Percentiles rank a stretch among this genome's conserved stretches.
Evolutionary conservation across 352 stramenopile species (phyloP).

Genomic region (Phytophthora sojae): DNA sequence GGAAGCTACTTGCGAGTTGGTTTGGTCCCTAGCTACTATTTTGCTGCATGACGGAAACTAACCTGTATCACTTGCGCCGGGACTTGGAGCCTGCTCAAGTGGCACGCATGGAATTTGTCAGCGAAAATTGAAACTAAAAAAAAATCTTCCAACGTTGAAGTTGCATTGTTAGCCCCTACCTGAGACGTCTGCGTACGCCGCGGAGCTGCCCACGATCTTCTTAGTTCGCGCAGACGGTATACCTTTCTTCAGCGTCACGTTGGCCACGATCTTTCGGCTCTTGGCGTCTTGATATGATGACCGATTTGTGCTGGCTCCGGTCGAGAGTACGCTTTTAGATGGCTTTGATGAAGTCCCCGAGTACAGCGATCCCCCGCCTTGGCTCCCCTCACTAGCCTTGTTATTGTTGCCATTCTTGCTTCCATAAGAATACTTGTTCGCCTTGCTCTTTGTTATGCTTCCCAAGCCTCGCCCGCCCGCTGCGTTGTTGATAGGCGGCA

Average conservation of each 20-base stretch:
- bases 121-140: neutral
- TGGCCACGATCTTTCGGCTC: constrained; percentile 38
- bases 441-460: constrained; percentile 32
- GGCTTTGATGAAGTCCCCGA: constrained; percentile 33
- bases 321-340: constrained; percentile 30
- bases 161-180: constrained; percentile 34
- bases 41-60: neutral
- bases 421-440: constrained; percentile 38
- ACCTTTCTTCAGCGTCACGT: constrained; percentile 30
- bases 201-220: constrained; percentile 34
- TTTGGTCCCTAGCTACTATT: constrained; percentile 8
- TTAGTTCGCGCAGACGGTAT: constrained; percentile 37
- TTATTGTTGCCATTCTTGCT: constrained; percentile 37
- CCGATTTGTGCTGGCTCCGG: constrained; percentile 43
- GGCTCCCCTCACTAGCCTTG: constrained; percentile 31
- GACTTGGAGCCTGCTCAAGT: constrained; percentile 33
- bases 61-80: constrained; percentile 28
- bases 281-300: constrained; percentile 47
- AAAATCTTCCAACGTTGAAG: constrained; percentile 25
- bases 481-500: constrained; percentile 58
- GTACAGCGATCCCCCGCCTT: constrained; percentile 30
- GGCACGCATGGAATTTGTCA: neutral
- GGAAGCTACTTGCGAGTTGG: neutral
- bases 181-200: constrained; percentile 34
- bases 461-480: constrained; percentile 9